Evolutionary conservation across 345 rosid genomes (phyloP).

Genomic region (Laguncularia racemosa): DNA sequence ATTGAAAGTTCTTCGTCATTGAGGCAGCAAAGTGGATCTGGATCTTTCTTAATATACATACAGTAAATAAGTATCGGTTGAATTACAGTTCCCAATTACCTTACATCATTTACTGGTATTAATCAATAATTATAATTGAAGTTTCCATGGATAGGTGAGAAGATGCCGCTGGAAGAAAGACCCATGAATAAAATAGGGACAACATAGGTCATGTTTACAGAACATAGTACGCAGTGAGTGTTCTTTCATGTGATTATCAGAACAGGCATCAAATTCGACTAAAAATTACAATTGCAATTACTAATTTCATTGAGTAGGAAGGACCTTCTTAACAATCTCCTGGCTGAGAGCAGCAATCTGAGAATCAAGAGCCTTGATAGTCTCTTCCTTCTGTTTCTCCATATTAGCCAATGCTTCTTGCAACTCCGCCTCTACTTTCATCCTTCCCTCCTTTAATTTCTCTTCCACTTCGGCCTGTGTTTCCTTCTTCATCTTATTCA

Average conservation of each 20-base stretch:
- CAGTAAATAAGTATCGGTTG: no score
- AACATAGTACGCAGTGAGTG: no score
- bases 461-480: conserved; percentile 67
- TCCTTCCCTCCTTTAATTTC: conserved; percentile 57
- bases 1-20: no score
- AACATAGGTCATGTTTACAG: neutral
- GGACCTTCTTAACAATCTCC: conserved; percentile 85
- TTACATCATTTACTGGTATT: no score
- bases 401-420: conserved; percentile 61
- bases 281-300: neutral
- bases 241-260: no score
- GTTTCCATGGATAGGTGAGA: no score
- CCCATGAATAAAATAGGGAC: neutral
- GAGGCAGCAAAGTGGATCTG: no score
- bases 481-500: conserved; percentile 89
- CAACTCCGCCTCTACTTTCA: conserved; percentile 75
- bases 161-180: no score
- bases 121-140: no score
- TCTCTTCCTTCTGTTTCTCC: conserved; percentile 88
- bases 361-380: conserved; percentile 66
- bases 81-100: no score
- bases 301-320: conserved; percentile 37
- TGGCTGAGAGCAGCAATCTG: conserved; percentile 75
- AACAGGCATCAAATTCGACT: no score
- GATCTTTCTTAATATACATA: no score